These are phyloP conservation scores for Populus trichocarpa DNA, from an alignment of 441 rosid species.

Conservation along the genomic window DNA sequence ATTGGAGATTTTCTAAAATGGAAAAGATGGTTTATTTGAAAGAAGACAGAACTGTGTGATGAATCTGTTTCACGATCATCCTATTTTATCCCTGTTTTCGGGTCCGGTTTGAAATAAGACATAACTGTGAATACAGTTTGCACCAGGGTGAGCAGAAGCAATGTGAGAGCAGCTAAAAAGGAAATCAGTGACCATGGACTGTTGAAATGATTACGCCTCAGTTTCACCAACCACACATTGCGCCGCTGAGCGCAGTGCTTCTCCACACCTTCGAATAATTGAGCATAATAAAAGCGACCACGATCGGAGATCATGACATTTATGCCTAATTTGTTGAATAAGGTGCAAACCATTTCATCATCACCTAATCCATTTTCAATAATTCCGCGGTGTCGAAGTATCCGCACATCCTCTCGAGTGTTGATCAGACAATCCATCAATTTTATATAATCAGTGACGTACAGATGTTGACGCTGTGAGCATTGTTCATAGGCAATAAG, in stretches of 20 bases:
- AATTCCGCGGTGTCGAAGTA: conserved; percentile 8
- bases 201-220: conserved; percentile 12
- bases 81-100: neutral
- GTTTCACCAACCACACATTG: neutral
- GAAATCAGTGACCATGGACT: conserved; percentile 17
- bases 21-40: neutral
- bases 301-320: neutral
- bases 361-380: conserved; percentile 10
- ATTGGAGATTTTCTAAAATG: neutral
- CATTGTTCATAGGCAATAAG: neutral
- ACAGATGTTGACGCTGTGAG: neutral
- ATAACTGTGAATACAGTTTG: conserved; percentile 5
- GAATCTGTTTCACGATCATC: neutral
- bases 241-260: neutral
- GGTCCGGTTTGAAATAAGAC: neutral
- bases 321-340: neutral
- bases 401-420: neutral
- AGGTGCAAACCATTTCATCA: neutral
- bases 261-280: neutral
- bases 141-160: neutral
- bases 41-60: neutral
- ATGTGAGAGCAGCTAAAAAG: neutral
- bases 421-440: conserved; percentile 9
- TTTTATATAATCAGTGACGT: conserved; percentile 1
- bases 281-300: neutral